These are phyloP conservation scores for Kurtzmaniella natalensis DNA, from an alignment of 1,139 yeast species.

Conservation along the genomic window DNA sequence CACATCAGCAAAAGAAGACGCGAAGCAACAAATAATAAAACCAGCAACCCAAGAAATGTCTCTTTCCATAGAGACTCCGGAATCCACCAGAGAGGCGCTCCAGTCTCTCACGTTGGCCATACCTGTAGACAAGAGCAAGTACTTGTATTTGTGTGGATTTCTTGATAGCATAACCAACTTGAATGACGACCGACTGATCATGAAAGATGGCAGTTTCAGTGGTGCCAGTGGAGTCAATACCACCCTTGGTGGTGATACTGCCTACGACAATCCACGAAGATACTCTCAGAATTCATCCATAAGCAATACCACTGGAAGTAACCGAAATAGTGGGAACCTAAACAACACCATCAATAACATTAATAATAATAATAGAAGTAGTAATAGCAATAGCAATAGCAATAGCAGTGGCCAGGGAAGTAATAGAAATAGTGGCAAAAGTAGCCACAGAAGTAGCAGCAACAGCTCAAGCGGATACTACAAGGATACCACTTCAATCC, in stretches of 20 bases:
- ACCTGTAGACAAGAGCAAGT: conserved; percentile 24
- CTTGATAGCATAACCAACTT: conserved; percentile 19
- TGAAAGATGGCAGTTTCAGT: too few species aligned
- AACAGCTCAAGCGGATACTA: neutral
- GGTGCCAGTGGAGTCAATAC: too few species aligned
- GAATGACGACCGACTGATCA: conserved; percentile 11
- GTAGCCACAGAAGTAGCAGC: conserved; percentile 1
- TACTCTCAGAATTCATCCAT: neutral
- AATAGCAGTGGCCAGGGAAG: neutral
- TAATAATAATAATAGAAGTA: neutral
- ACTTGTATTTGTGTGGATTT: conserved; percentile 21
- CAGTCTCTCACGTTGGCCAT: conserved; percentile 24
- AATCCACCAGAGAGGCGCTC: conserved; percentile 12
- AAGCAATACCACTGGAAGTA: neutral
- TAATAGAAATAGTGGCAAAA: conserved; percentile 1
- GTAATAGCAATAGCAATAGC: neutral
- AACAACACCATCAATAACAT: neutral
- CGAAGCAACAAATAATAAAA: too few species aligned
- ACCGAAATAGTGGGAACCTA: neutral
- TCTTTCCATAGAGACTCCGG: conserved; percentile 4
- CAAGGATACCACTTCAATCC: neutral
- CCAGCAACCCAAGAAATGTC: too few species aligned
- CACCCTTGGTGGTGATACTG: too few species aligned
- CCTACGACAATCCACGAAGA: conserved; percentile 1
- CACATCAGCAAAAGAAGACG: too few species aligned